phyloP scores from a whole-genome alignment of 2,329 filamentous ascomycete species.

The Emmonsia crescens region DNA sequence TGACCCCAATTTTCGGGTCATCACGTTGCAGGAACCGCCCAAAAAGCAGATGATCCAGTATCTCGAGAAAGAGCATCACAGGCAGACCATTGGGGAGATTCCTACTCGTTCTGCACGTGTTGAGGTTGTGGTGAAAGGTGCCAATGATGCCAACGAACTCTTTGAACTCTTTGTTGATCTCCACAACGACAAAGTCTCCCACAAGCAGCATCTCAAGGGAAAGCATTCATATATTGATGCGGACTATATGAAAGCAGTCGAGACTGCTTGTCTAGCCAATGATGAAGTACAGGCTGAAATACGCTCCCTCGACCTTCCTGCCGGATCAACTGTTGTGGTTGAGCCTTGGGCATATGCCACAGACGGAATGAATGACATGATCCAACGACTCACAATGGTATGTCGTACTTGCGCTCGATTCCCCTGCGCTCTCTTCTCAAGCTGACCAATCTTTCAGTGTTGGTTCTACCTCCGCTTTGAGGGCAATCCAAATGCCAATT shows the following conservation, averaged over 20 bases:
- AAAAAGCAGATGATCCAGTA: slow-evolving; percentile 40
- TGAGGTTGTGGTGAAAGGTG: slow-evolving; percentile 31
- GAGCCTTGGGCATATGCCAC: slow-evolving; percentile 49
- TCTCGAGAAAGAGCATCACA: slow-evolving; percentile 32
- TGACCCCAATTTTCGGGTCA: slow-evolving; percentile 34
- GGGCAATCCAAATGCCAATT: slow-evolving; percentile 41
- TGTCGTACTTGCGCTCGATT: not conserved
- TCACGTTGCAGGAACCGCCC: slow-evolving; percentile 41
- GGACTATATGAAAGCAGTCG: slow-evolving; percentile 39
- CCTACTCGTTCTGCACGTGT: slow-evolving; percentile 17
- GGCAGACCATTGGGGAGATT: slow-evolving; percentile 14
- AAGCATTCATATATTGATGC: slow-evolving; percentile 42
- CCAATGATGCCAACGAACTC: not conserved
- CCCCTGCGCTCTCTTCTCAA: not conserved
- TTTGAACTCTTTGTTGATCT: slow-evolving; percentile 21
- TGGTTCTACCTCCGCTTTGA: slow-evolving; percentile 32
- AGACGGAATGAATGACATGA: slow-evolving; percentile 43
- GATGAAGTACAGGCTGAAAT: slow-evolving; percentile 36
- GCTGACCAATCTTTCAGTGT: slow-evolving; percentile 17
- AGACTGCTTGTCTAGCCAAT: slow-evolving; percentile 38
- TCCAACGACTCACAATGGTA: slow-evolving; percentile 8
- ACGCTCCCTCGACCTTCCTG: slow-evolving; percentile 33
- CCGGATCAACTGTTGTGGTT: slow-evolving; percentile 36
- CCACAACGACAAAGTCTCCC: slow-evolving; percentile 12
- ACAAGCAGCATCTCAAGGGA: slow-evolving; percentile 27